These are phyloP conservation scores for Plasmodium inui DNA, from an alignment of 169 alveolate genomes.

Conservation along the genomic window DNA sequence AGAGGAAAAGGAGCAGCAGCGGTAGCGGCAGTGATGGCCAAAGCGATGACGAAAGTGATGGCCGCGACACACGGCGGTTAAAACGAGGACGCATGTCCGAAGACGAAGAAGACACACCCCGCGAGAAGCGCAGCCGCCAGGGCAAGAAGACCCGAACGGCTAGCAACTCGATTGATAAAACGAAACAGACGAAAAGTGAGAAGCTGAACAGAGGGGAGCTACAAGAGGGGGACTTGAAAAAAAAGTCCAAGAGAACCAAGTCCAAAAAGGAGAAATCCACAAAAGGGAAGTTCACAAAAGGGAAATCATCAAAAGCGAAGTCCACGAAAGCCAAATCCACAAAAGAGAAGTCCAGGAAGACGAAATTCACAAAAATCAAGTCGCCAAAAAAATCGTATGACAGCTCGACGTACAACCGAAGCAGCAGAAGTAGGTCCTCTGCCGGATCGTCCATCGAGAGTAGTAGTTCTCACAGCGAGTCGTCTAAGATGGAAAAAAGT, in stretches of 20 bases:
- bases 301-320: background rate
- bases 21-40: background rate
- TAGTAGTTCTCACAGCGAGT: background rate
- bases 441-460: background rate
- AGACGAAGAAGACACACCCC: background rate
- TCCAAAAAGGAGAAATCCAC: background rate
- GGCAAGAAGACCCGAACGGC: background rate
- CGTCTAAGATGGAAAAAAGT: background rate
- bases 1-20: background rate
- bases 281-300: background rate
- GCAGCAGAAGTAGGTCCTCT: background rate
- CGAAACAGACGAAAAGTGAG: background rate
- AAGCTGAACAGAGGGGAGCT: background rate
- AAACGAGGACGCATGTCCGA: background rate
- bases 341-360: background rate
- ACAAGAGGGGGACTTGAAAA: background rate
- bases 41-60: background rate
- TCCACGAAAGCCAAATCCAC: background rate
- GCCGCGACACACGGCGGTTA: background rate
- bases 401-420: conserved; percentile 7
- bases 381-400: background rate
- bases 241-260: background rate
- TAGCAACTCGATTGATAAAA: background rate
- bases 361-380: background rate
- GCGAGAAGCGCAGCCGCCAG: background rate